phyloP scores from a whole-genome alignment of 1,284 basidiomycete genomes.

The Microbotryomycetes sp. region DNA sequence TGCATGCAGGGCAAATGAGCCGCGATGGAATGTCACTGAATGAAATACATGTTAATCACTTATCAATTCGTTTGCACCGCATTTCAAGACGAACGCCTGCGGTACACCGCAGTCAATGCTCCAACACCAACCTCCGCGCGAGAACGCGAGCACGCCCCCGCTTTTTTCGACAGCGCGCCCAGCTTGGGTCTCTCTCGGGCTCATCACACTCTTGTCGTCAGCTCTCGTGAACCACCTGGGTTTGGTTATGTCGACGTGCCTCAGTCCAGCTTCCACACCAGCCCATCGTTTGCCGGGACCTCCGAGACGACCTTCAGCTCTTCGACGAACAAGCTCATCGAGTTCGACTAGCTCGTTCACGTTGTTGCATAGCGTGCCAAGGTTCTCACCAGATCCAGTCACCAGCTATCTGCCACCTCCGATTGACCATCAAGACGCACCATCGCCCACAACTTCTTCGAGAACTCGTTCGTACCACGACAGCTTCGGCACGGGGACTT shows the following conservation, averaged over 20 bases:
- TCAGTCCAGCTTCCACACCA: neutral
- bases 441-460: neutral
- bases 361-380: neutral
- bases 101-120: neutral
- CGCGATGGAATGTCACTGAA: no score
- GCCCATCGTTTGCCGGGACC: neutral
- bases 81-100: neutral
- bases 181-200: neutral
- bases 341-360: neutral
- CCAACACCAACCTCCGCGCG: neutral
- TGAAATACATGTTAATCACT: no score
- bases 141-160: neutral
- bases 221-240: neutral
- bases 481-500: no score
- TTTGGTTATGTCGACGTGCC: neutral
- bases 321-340: neutral
- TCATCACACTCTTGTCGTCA: neutral
- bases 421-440: neutral
- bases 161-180: neutral
- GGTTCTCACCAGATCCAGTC: neutral
- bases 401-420: neutral
- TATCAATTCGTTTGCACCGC: no score
- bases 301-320: neutral
- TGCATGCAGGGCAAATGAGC: no score
- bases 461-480: no score